Percentiles rank a stretch among this genome's conserved stretches.
Conservation (phyloP, 805 yeast genomes). For the Suhomyces vadensis region DNA sequence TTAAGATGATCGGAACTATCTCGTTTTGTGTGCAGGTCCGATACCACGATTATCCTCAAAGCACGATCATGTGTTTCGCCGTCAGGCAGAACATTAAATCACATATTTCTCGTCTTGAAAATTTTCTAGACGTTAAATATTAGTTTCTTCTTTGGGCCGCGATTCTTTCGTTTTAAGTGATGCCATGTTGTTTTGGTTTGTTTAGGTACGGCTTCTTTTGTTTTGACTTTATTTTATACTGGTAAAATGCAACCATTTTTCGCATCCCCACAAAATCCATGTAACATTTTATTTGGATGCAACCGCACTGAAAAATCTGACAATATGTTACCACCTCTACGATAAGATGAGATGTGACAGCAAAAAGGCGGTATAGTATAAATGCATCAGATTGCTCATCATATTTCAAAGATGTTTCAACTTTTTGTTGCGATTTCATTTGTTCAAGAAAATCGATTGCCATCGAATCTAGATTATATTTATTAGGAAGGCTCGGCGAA, state of each 20-base stretch:
- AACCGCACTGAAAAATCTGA: constrained; percentile 8
- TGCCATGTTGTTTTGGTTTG: too few relatives aligned
- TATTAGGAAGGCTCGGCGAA: background rate
- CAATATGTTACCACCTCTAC: background rate
- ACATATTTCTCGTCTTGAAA: background rate
- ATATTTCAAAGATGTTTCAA: background rate
- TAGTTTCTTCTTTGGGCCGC: too few relatives aligned
- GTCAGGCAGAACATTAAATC: background rate
- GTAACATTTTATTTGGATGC: constrained; percentile 7
- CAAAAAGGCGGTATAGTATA: background rate
- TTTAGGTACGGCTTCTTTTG: too few relatives aligned
- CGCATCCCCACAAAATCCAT: background rate
- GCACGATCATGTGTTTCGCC: background rate
- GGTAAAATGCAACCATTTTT: background rate
- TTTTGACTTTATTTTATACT: background rate
- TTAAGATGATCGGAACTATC: background rate
- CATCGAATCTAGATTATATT: background rate
- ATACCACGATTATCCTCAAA: background rate
- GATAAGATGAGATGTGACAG: constrained; percentile 2
- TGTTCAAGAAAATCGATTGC: too few relatives aligned
- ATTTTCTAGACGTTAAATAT: too few relatives aligned
- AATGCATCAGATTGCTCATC: background rate
- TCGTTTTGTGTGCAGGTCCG: background rate
- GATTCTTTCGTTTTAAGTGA: too few relatives aligned
- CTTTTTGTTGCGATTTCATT: background rate